Conservation (phyloP, 2,329 filamentous ascomycete species). For the Beauveria caledonica region DNA sequence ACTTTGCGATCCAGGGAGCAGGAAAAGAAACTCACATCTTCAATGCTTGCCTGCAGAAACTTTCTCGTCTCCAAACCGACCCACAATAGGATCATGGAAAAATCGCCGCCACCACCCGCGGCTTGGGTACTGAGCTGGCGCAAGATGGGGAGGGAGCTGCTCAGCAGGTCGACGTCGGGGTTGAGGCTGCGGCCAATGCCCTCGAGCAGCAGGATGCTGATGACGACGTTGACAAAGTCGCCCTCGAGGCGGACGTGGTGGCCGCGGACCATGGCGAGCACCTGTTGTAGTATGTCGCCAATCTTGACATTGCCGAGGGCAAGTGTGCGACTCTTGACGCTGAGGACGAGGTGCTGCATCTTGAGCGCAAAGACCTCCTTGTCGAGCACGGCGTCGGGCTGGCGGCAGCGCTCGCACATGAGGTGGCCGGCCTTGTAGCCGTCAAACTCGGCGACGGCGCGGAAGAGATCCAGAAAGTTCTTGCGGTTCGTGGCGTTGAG, state of each 20-base stretch:
- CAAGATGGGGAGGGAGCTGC: constrained; percentile 80
- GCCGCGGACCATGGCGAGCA: constrained; percentile 79
- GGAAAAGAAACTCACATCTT: constrained; percentile 56
- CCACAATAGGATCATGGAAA: constrained; percentile 86
- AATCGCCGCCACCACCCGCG: constrained; percentile 65
- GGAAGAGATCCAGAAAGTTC: constrained; percentile 95
- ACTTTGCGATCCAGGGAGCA: neutral
- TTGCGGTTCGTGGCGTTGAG: constrained; percentile 76
- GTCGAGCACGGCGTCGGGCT: constrained; percentile 83
- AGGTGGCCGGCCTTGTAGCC: constrained; percentile 90
- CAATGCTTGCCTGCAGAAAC: constrained; percentile 82
- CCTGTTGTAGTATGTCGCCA: constrained; percentile 85
- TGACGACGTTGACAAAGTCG: constrained; percentile 96
- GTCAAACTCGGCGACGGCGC: constrained; percentile 91
- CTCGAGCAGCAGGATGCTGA: constrained; percentile 87
- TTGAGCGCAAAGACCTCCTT: constrained; percentile 85
- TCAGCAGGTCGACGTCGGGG: constrained; percentile 78
- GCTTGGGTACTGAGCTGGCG: constrained; percentile 76
- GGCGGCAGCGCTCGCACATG: constrained; percentile 92
- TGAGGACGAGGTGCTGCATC: constrained; percentile 92
- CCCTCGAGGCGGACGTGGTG: constrained; percentile 94
- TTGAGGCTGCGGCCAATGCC: constrained; percentile 86
- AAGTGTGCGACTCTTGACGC: constrained; percentile 84
- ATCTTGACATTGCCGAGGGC: constrained; percentile 93
- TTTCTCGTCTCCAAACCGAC: constrained; percentile 79